Evolutionary conservation across 2,329 filamentous ascomycete genomes (phyloP).

Genomic region (Sarocladium kiliense): DNA sequence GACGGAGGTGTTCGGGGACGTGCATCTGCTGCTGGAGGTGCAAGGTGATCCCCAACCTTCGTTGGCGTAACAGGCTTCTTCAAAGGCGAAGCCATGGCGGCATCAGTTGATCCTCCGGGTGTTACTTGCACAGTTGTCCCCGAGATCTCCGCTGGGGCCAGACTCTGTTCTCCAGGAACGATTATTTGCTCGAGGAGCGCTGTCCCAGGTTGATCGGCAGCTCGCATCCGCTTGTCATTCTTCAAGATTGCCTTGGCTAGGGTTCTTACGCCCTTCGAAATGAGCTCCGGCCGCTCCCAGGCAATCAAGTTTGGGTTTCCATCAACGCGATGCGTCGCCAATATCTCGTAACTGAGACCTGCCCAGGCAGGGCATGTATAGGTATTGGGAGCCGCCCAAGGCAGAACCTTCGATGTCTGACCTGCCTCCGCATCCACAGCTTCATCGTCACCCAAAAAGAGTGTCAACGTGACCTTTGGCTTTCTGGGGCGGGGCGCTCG

Average conservation of each 20-base stretch:
- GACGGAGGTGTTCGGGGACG: background rate
- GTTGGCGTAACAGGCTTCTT: conserved; percentile 8
- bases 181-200: conserved; percentile 30
- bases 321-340: conserved; percentile 32
- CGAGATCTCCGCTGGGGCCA: conserved; percentile 19
- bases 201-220: conserved; percentile 17
- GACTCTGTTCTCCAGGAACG: conserved; percentile 13
- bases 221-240: conserved; percentile 31
- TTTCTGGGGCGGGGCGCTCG: conserved; percentile 19
- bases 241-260: conserved; percentile 34
- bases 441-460: conserved; percentile 35
- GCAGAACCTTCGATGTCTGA: conserved; percentile 9
- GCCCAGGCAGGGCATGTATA: conserved; percentile 48
- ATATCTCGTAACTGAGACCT: conserved; percentile 34
- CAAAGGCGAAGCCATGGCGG: background rate
- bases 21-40: background rate
- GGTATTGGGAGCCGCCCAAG: conserved; percentile 17
- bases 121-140: conserved; percentile 19
- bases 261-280: conserved; percentile 34
- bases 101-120: conserved; percentile 1
- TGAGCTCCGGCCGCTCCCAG: conserved; percentile 43
- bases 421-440: conserved; percentile 10
- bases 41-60: conserved; percentile 2
- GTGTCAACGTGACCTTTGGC: conserved; percentile 40
- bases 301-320: conserved; percentile 40